Evolutionary conservation across 495 filamentous ascomycete species (phyloP), one percentile per base, ranked within the genome.

Genomic region (Immersiella caudata): DNA sequence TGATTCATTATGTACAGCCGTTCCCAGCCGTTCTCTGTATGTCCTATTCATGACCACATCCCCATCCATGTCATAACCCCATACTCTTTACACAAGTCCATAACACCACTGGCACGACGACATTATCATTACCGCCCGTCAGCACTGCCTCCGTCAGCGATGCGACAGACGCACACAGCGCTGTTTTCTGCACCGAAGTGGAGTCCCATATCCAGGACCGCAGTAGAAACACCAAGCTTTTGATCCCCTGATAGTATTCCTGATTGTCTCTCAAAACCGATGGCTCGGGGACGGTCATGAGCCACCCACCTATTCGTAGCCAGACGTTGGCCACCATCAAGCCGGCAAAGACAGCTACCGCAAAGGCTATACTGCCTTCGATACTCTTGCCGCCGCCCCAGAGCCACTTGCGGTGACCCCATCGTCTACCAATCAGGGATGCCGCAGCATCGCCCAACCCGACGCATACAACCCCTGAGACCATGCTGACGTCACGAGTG

Each of bases 71-170:
- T 64, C 52, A 76, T n/a, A 74, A 52, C 52, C 65, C 85, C 71
- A 96, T 78, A 6, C 89, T 90, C 72, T 93, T 89, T 66, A 97
- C 93, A 69, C 95, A 84, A 71, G 92, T 82, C 95, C 95, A 99
- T 60, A 98, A 78, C 63, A 96, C 89, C 50, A 98, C 86, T n/a
- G 96, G 96, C 68, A 98, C 95, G 63, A 97, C 86, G 26, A 99
- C 94, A 82, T 99, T 99, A 81, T 99, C 95, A 83, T 99, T 99
- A 60, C 93, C 95, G 12, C 95, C 96, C 55, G 96, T 98, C 64
- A 98, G 80, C 65, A 97, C 93, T 21, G 95, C 94, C 81, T 98
- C 95, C 65, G 93, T 95, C 65, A 97, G 84, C 77, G 93, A 97
- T 33, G 94, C 92, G 64, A 93, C 88, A 49, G 83, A 83, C 7